Conservation (phyloP, 345 rosid species). For the Hirschfeldia incana region DNA sequence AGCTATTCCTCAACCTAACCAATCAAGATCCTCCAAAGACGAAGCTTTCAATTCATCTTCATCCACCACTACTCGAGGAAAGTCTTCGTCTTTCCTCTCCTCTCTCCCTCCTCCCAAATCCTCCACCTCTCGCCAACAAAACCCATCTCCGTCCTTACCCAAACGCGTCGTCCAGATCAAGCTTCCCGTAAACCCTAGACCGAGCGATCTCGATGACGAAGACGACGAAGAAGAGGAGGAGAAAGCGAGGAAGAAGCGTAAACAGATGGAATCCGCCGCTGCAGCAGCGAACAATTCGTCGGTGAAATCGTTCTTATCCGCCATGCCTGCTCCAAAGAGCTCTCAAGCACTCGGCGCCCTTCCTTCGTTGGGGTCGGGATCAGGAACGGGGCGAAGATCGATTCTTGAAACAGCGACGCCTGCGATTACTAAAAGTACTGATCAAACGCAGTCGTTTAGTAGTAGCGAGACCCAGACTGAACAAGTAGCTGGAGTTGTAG, state of each 20-base stretch:
- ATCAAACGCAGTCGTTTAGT: slow-evolving; percentile 32
- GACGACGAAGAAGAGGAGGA: slow-evolving; percentile 56
- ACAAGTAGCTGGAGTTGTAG: slow-evolving; percentile 33
- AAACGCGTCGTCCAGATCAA: slow-evolving; percentile 73
- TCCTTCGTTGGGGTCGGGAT: slow-evolving; percentile 52
- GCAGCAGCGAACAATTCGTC: slow-evolving; percentile 42
- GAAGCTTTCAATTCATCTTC: slow-evolving; percentile 32
- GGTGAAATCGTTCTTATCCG: slow-evolving; percentile 68
- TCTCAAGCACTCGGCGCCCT: slow-evolving; percentile 65
- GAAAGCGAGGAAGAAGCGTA: slow-evolving; percentile 51
- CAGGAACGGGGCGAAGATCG: slow-evolving; percentile 72
- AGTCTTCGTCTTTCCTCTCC: slow-evolving; percentile 45
- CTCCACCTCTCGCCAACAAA: slow-evolving; percentile 14
- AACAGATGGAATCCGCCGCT: slow-evolving; percentile 43
- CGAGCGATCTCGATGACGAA: slow-evolving; percentile 20
- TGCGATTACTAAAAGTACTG: slow-evolving; percentile 15
- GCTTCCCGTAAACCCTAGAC: slow-evolving; percentile 52
- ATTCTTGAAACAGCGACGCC: slow-evolving; percentile 53
- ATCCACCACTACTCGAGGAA: slow-evolving; percentile 1
- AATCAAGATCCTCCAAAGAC: slow-evolving; percentile 29
- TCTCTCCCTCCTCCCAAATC: slow-evolving; percentile 57
- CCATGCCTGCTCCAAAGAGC: slow-evolving; percentile 73
- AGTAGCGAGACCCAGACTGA: slow-evolving; percentile 30
- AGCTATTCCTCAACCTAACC: slow-evolving; percentile 52
- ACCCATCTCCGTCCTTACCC: slow-evolving; percentile 21